Evolutionary conservation across 75 land plant species (phyloP).

Genomic region (Pseudotsuga menziesii): DNA sequence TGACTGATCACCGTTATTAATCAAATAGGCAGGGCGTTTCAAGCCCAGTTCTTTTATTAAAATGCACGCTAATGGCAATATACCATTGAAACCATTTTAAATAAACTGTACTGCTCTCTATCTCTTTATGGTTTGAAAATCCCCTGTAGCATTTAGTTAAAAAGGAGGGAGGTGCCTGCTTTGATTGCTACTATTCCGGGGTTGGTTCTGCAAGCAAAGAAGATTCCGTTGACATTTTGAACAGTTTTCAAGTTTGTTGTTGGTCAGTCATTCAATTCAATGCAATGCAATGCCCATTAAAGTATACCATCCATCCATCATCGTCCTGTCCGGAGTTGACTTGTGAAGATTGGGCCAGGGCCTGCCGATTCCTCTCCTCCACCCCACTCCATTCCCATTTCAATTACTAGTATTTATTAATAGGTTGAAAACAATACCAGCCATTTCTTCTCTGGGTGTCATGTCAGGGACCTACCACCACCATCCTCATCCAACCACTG

Average conservation of each 20-base stretch:
- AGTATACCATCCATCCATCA: not conserved
- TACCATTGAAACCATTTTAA: not conserved
- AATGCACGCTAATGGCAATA: not conserved
- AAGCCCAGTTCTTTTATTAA: not conserved
- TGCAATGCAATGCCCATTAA: too few species aligned
- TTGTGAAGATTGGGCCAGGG: not conserved
- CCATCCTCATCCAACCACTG: not conserved
- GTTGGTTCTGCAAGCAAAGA: slow-evolving; percentile 6
- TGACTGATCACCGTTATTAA: not conserved
- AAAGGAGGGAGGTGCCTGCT: not conserved
- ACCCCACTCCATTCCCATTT: not conserved
- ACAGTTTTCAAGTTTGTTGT: too few species aligned
- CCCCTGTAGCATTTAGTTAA: not conserved
- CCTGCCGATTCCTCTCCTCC: not conserved
- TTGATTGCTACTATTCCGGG: not conserved
- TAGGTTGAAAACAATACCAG: not conserved
- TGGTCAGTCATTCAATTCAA: too few species aligned
- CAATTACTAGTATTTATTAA: not conserved
- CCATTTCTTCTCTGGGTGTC: slow-evolving; percentile 5
- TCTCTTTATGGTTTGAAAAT: not conserved
- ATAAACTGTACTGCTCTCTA: not conserved
- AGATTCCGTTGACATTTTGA: slow-evolving; percentile 13
- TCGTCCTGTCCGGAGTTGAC: slow-evolving; percentile 1
- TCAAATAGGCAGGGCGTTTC: not conserved
- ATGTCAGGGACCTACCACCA: slow-evolving; percentile 7